phyloP scores from a whole-genome alignment of 1,284 basidiomycete genomes.

The Ceratorhiza oryzae-sativae region DNA sequence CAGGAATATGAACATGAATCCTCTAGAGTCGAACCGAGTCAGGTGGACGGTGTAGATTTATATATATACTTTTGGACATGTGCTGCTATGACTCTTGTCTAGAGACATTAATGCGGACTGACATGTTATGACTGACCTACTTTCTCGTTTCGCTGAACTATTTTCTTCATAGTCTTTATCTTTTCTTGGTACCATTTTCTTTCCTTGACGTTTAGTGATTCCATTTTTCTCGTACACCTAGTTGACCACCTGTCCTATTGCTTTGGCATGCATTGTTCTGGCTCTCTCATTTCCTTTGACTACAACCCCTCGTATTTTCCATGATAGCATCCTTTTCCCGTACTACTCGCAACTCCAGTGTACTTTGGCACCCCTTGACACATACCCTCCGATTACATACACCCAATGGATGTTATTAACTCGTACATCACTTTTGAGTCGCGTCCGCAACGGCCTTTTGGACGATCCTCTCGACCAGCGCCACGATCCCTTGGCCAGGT shows the following conservation, averaged over 20 bases:
- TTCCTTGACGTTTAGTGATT: not conserved
- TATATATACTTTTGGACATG: slow-evolving; percentile 10
- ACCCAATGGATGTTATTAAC: slow-evolving; percentile 27
- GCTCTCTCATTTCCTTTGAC: not conserved
- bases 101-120: not conserved
- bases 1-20: not conserved
- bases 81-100: not conserved
- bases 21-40: not conserved
- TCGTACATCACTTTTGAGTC: slow-evolving; percentile 4
- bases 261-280: slow-evolving; percentile 7
- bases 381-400: slow-evolving; percentile 30
- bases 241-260: slow-evolving; percentile 17
- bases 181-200: not conserved
- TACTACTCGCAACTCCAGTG: slow-evolving; percentile 2
- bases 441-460: slow-evolving; percentile 55
- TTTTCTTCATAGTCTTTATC: not conserved
- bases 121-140: not conserved
- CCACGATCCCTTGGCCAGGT: slow-evolving; percentile 69
- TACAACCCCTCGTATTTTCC: not conserved
- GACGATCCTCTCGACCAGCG: slow-evolving; percentile 72
- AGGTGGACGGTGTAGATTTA: not conserved
- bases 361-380: slow-evolving; percentile 1
- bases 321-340: not conserved
- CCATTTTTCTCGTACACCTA: not conserved
- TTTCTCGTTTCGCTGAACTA: not conserved